Evolutionary conservation across 1,284 basidiomycete genomes (phyloP), one percentile per base, ranked within the genome.

Genomic region (Pterula multifida): DNA sequence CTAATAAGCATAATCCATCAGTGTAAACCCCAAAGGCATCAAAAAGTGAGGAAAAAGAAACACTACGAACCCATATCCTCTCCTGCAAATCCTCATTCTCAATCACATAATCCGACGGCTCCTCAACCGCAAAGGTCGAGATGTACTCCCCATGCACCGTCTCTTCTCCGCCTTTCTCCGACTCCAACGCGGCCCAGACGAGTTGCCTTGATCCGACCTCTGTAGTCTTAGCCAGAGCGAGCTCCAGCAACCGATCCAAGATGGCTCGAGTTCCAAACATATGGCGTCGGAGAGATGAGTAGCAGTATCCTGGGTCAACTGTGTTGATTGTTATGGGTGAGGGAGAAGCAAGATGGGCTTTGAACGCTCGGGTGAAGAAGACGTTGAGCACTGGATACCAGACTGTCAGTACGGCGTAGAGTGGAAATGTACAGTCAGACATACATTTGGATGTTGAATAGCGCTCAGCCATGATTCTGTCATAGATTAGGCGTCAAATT

Each of bases 111-210:
- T 35, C 32, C 32, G 32, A 9, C 32, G 32, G 32, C n/a, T 35
- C 32, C 32, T 11, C 11, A 9, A n/a, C 32, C 11, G 11, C 32
- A 35, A 35, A 35, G 32, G 9, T 35, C 32, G 32, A 35, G n/a
- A 35, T 35, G 32, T 35, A 35, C 32, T 35, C 11, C 32, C 32
- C 32, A n/a, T 35, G 32, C 11, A 35, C 42, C 19, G 11, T 19
- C 42, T 22, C 13, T 12, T 28, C 25, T 26, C 21, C 26, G 11
- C 26, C 21, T n/a, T n/a, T n/a, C n/a, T n/a, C n/a, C n/a, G n/a
- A n/a, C 58, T 54, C 58, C 72, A 76, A 47, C 22, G 42, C 70
- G 72, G 68, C 70, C 57, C 56, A 59, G 62, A 56, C 57, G 50
- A 49, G 24, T 50, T 26, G 24, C 50, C 56, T 56, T 53, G 65